Percentiles rank a stretch among this genome's conserved stretches.
Conservation (phyloP, 768 basidiomycete species). For the Serendipita sp. region DNA sequence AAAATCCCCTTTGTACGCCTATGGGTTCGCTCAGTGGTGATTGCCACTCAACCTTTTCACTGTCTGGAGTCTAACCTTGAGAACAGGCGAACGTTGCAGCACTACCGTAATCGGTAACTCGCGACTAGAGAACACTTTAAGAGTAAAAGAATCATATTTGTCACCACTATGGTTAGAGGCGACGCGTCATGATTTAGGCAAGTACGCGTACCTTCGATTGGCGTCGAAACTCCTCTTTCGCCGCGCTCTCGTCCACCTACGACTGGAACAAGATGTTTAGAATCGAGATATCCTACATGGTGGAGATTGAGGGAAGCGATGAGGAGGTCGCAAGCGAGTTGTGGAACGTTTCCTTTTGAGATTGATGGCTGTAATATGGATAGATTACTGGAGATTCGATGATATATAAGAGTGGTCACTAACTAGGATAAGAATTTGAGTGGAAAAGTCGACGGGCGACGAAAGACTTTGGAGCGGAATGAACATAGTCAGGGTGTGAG, state of each 20-base stretch:
- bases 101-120: conserved; percentile 38
- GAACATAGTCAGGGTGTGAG: not conserved
- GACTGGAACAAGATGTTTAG: conserved; percentile 49
- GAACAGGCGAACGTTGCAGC: conserved; percentile 64
- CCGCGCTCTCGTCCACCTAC: conserved; percentile 54
- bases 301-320: conserved; percentile 46
- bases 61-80: conserved; percentile 38
- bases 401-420: not conserved
- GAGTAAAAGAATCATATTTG: not conserved
- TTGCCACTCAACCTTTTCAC: not conserved
- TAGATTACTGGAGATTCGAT: not conserved
- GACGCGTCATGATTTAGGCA: not conserved
- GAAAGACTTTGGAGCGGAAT: not conserved
- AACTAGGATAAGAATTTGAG: not conserved
- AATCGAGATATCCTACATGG: conserved; percentile 47
- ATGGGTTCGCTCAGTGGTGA: not conserved
- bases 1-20: conserved; percentile 58
- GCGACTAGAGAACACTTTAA: conserved; percentile 45
- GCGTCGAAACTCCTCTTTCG: conserved; percentile 45
- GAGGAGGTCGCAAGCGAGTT: conserved; percentile 59
- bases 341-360: conserved; percentile 67
- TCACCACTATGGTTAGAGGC: not conserved
- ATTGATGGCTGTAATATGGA: conserved; percentile 41
- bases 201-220: conserved; percentile 49
- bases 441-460: not conserved